A percentile compares a stretch with the other conserved stretches of the same genome.
phyloP scores from a whole-genome alignment of 495 filamentous ascomycete species.

The Venustampulla echinocandica region DNA sequence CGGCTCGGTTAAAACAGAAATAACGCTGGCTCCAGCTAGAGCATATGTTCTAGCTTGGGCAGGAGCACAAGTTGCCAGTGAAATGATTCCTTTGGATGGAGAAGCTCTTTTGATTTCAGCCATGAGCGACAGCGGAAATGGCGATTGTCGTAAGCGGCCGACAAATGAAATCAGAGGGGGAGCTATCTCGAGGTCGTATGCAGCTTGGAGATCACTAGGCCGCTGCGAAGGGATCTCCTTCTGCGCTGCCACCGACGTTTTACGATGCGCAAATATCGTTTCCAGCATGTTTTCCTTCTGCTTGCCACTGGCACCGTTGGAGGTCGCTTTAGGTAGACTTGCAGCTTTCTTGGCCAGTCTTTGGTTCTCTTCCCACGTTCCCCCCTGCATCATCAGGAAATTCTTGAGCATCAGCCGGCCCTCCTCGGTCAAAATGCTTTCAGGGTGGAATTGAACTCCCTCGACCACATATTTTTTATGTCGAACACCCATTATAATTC shows the following conservation, averaged over 20 bases:
- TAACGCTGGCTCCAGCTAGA: conserved; percentile 86
- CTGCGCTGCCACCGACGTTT: conserved; percentile 66
- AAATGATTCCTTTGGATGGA: conserved; percentile 92
- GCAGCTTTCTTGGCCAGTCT: conserved; percentile 33
- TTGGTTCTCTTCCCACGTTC: conserved; percentile 82
- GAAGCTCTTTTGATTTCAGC: conserved; percentile 97
- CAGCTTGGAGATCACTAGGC: conserved; percentile 75
- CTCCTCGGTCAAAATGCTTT: conserved; percentile 88
- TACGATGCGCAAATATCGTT: conserved; percentile 82
- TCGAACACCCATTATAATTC: conserved; percentile 92
- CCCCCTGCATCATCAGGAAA: conserved; percentile 76
- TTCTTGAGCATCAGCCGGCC: conserved; percentile 86
- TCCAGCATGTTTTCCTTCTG: conserved; percentile 81
- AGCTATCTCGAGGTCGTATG: conserved; percentile 72
- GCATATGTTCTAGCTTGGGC: conserved; percentile 89
- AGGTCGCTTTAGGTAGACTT: conserved; percentile 22
- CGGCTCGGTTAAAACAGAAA: conserved; percentile 94
- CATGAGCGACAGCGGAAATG: conserved; percentile 77
- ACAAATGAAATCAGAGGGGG: conserved; percentile 82
- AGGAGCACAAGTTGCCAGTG: conserved; percentile 76
- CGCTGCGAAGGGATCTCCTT: conserved; percentile 80
- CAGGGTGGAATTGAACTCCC: conserved; percentile 95
- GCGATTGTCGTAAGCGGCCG: conserved; percentile 66
- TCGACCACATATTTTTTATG: conserved; percentile 87
- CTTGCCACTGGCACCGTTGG: conserved; percentile 23